Percentiles rank a stretch among this genome's conserved stretches.
Conservation (phyloP, 179 eudicot genomes). For the Beta macrorhiza region DNA sequence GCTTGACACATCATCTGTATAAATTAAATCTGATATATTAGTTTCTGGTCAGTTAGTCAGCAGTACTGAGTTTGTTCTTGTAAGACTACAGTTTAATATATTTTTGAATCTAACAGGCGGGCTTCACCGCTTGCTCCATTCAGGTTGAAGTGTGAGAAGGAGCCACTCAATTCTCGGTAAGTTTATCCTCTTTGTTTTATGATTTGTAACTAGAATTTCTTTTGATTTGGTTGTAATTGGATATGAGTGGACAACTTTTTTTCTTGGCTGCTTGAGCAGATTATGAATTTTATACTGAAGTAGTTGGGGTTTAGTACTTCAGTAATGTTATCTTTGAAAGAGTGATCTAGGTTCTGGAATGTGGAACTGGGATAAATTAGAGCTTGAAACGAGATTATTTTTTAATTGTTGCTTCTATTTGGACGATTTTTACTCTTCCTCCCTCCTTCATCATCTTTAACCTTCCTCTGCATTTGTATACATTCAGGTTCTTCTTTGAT, state of each 20-base stretch:
- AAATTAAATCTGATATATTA: slow-evolving; percentile 43
- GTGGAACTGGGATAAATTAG: too few relatives aligned
- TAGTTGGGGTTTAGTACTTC: neutral
- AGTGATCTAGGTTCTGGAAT: too few relatives aligned
- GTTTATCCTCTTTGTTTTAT: neutral
- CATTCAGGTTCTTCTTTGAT: neutral
- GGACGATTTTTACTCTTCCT: neutral
- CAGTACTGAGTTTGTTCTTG: too few relatives aligned
- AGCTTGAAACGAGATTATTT: too few relatives aligned
- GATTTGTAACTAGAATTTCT: too few relatives aligned
- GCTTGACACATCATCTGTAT: neutral
- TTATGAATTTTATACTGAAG: neutral
- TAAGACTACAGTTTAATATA: too few relatives aligned
- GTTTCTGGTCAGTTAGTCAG: too few relatives aligned
- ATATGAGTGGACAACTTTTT: too few relatives aligned
- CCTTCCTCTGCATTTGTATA: neutral
- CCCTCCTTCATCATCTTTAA: slow-evolving; percentile 5
- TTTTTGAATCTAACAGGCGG: too few relatives aligned
- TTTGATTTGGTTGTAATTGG: too few relatives aligned
- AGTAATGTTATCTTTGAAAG: too few relatives aligned
- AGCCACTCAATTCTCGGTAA: slow-evolving; percentile 81
- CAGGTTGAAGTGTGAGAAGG: slow-evolving; percentile 34
- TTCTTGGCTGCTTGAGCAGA: neutral
- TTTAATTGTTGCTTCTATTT: neutral
- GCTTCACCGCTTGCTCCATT: too few relatives aligned